A percentile compares a stretch with the other conserved stretches of the same genome.
Conservation (phyloP, 1,284 basidiomycete species). For the Ceratobasidium sp. region DNA sequence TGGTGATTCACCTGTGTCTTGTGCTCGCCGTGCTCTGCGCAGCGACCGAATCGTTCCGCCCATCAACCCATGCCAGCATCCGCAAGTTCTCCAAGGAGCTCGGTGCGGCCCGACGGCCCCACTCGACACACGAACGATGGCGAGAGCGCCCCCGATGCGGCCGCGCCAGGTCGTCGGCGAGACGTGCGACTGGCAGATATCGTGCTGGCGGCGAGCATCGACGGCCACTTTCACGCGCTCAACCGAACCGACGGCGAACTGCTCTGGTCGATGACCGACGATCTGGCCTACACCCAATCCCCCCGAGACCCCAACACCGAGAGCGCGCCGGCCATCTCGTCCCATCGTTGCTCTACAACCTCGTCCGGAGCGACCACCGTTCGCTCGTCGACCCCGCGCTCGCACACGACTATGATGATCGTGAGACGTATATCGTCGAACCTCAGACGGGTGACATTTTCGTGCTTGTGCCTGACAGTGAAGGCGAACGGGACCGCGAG, state of each 20-base stretch:
- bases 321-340: constrained; percentile 57
- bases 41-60: constrained; percentile 21
- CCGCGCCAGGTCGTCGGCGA: constrained; percentile 41
- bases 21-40: constrained; percentile 12
- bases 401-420: constrained; percentile 59
- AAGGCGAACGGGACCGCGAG: constrained; percentile 59
- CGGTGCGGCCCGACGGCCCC: not conserved
- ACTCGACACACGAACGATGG: constrained; percentile 6
- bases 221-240: constrained; percentile 87
- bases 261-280: constrained; percentile 79
- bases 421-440: constrained; percentile 88
- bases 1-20: constrained; percentile 23
- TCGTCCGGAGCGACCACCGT: constrained; percentile 72
- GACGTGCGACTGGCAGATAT: constrained; percentile 74
- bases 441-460: constrained; percentile 91
- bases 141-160: constrained; percentile 5
- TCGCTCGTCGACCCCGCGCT: constrained; percentile 60
- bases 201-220: constrained; percentile 85
- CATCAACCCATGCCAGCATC: constrained; percentile 17
- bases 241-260: constrained; percentile 78
- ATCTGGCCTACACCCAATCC: constrained; percentile 49
- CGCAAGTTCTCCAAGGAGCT: constrained; percentile 31
- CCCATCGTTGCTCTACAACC: constrained; percentile 55
- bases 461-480: constrained; percentile 62
- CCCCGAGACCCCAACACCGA: constrained; percentile 48